These are phyloP conservation scores for Rubroshorea leprosula DNA, from an alignment of 345 rosid species.

Conservation along the genomic window DNA sequence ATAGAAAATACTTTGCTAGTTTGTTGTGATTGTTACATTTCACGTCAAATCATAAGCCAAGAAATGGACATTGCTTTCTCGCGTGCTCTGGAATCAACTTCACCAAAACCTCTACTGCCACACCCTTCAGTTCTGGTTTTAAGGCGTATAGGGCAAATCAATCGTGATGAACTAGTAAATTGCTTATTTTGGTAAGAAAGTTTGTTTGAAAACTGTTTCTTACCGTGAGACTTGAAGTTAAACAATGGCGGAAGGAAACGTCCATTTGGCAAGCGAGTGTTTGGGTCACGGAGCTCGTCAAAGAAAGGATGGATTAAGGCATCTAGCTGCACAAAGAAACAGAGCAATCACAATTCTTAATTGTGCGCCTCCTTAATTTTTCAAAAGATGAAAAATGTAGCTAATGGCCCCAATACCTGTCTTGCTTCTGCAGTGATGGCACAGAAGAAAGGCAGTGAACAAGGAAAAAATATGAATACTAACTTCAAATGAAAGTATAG, in stretches of 20 bases:
- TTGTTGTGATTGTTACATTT: conserved; percentile 16
- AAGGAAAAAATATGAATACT: too few species aligned
- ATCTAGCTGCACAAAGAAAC: conserved; percentile 49
- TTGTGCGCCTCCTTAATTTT: neutral
- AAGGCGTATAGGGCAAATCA: neutral
- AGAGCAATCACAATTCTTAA: neutral
- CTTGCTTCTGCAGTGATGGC: too few species aligned
- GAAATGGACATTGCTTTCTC: conserved; percentile 74
- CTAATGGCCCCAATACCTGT: too few species aligned
- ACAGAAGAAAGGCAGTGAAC: too few species aligned
- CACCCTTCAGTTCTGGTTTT: conserved; percentile 74
- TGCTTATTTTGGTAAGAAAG: neutral
- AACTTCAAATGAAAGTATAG: too few species aligned
- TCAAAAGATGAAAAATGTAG: neutral
- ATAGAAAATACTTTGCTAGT: too few species aligned
- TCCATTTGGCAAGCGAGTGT: conserved; percentile 74
- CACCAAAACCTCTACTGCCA: conserved; percentile 52
- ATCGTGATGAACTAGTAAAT: neutral
- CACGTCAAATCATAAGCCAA: conserved; percentile 50
- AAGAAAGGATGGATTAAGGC: conserved; percentile 91
- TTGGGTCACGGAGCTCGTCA: conserved; percentile 84
- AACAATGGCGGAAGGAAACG: conserved; percentile 85
- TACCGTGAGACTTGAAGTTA: conserved; percentile 88
- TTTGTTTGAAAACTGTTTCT: neutral
- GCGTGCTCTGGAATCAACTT: conserved; percentile 85